Conservation (phyloP, 2,329 filamentous ascomycete species). For the Aspergillus tamarii region DNA sequence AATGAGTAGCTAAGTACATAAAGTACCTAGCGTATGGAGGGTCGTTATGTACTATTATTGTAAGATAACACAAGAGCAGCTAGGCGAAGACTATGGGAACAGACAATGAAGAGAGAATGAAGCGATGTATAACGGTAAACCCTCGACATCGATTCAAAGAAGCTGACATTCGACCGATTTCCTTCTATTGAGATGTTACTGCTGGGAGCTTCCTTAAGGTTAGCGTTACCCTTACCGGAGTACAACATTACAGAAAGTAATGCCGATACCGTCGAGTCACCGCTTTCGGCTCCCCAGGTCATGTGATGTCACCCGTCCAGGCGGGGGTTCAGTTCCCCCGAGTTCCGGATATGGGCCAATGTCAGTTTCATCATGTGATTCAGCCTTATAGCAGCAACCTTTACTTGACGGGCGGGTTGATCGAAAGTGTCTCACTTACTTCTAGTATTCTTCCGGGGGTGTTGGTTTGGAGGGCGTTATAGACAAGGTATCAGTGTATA, state of each 20-base stretch:
- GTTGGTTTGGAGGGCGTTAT: neutral
- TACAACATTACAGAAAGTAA: conserved; percentile 2
- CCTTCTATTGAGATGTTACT: neutral
- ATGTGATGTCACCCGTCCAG: conserved; percentile 16
- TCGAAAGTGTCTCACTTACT: neutral
- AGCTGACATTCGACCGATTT: neutral
- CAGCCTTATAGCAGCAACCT: conserved; percentile 15
- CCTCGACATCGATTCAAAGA: neutral
- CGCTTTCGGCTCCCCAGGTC: conserved; percentile 13
- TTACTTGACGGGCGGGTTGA: neutral
- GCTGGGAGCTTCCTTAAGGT: neutral
- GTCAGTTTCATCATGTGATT: conserved; percentile 16
- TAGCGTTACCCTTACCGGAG: neutral
- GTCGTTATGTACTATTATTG: neutral
- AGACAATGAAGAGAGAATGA: neutral
- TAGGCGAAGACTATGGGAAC: neutral
- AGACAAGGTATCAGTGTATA: neutral
- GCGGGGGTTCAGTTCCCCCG: neutral
- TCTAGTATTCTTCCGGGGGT: neutral
- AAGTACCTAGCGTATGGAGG: neutral
- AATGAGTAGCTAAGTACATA: neutral
- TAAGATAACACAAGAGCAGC: neutral
- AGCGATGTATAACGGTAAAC: neutral
- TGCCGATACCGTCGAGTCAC: conserved; percentile 7
- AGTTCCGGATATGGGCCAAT: neutral